phyloP scores from a whole-genome alignment of 805 yeast genomes.

The Blastobotrys robertii region DNA sequence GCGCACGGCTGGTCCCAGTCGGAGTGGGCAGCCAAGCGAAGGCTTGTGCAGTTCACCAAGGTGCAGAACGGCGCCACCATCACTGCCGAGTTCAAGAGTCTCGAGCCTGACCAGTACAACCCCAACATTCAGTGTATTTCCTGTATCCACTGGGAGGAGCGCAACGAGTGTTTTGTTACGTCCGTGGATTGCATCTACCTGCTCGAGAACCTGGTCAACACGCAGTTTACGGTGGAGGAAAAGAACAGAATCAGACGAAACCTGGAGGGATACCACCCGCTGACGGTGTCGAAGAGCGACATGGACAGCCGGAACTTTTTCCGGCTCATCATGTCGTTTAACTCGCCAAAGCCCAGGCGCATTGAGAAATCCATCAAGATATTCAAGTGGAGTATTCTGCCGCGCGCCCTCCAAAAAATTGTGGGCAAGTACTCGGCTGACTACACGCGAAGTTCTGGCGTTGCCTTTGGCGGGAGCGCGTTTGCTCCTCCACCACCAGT shows the following conservation, averaged over 20 bases:
- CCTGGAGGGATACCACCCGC: constrained; percentile 52
- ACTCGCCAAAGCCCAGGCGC: constrained; percentile 55
- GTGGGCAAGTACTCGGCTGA: constrained; percentile 43
- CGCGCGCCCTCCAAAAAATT: constrained; percentile 46
- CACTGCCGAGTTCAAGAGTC: constrained; percentile 32
- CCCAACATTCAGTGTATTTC: constrained; percentile 39
- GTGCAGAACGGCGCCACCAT: constrained; percentile 28
- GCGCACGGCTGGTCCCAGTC: constrained; percentile 38
- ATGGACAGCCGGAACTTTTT: constrained; percentile 32
- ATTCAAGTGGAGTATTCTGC: constrained; percentile 46
- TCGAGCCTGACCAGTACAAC: constrained; percentile 29
- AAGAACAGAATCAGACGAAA: constrained; percentile 61
- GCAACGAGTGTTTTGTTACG: constrained; percentile 43
- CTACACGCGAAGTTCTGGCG: constrained; percentile 8
- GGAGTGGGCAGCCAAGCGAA: constrained; percentile 34
- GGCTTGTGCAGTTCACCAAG: constrained; percentile 41
- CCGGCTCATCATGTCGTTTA: constrained; percentile 47
- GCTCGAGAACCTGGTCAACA: constrained; percentile 44
- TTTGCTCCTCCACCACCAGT: background rate
- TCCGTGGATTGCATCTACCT: constrained; percentile 54
- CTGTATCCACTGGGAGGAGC: constrained; percentile 50
- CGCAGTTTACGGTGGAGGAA: constrained; percentile 55
- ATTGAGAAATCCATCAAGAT: constrained; percentile 66
- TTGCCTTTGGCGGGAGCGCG: constrained; percentile 4
- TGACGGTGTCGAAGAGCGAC: constrained; percentile 44